Percentiles rank a stretch among this genome's conserved stretches.
Conservation (phyloP, 768 basidiomycete species). For the Dacryopinax spathularia region DNA sequence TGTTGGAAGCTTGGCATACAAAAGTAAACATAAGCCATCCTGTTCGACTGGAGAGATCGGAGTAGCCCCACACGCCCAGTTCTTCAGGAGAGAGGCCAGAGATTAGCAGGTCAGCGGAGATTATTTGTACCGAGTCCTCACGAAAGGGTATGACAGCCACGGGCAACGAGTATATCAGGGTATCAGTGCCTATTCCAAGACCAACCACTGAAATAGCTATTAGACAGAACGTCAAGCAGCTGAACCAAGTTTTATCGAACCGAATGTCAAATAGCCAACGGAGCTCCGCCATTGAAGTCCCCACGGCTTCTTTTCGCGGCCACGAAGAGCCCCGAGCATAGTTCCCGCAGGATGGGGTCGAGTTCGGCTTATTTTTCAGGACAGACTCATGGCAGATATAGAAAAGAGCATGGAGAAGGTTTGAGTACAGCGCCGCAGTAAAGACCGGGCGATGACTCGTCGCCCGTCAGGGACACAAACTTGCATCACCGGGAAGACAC, state of each 20-base stretch:
- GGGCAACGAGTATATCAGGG: neutral
- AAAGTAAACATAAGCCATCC: conserved; percentile 46
- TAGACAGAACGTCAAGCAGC: neutral
- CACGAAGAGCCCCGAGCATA: neutral
- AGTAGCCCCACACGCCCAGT: neutral
- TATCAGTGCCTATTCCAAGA: conserved; percentile 24
- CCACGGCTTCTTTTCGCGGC: conserved; percentile 20
- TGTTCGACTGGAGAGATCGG: conserved; percentile 22
- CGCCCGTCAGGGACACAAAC: too few species aligned
- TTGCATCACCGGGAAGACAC: too few species aligned
- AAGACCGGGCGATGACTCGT: neutral
- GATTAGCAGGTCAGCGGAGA: too few species aligned
- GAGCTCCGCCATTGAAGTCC: conserved; percentile 47
- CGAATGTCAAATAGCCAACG: conserved; percentile 39
- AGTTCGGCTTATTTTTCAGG: too few species aligned
- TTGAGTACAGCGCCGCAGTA: too few species aligned
- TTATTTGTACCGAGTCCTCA: too few species aligned
- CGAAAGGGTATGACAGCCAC: neutral
- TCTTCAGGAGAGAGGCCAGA: conserved; percentile 16
- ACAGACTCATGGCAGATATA: too few species aligned
- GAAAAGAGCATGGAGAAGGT: too few species aligned
- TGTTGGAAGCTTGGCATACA: conserved; percentile 4
- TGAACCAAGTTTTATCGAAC: conserved; percentile 13
- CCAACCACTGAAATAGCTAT: conserved; percentile 30
- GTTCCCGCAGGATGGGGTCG: neutral